These are phyloP conservation scores for Cyathus striatus DNA, from an alignment of 768 basidiomycete species.

Conservation along the genomic window DNA sequence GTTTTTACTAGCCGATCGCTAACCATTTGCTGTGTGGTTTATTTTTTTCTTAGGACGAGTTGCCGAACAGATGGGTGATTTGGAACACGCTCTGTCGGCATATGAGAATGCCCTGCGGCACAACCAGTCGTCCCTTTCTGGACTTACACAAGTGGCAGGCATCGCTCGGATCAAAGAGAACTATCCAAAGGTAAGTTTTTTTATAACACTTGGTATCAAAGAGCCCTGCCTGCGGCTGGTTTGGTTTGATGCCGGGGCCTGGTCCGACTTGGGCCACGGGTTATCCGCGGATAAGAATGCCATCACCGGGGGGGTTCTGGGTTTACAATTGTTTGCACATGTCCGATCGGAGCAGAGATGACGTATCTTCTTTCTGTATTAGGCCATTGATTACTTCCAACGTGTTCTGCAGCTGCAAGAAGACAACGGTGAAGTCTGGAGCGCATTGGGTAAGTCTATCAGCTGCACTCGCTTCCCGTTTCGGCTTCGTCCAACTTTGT, in stretches of 20 bases:
- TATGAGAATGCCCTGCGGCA: slow-evolving; percentile 96
- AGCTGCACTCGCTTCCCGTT: slow-evolving; percentile 11
- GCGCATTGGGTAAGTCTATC: slow-evolving; percentile 69
- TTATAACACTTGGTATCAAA: slow-evolving; percentile 14
- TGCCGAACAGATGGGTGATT: slow-evolving; percentile 92
- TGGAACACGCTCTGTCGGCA: slow-evolving; percentile 86
- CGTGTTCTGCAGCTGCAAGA: slow-evolving; percentile 85
- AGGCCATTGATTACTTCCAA: slow-evolving; percentile 97
- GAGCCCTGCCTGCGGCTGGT: slow-evolving; percentile 9
- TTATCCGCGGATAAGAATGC: slow-evolving; percentile 33
- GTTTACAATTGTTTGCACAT: slow-evolving; percentile 24
- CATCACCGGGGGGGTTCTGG: slow-evolving; percentile 15
- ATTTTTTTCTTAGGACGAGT: slow-evolving; percentile 68
- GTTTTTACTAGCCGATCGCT: too few species aligned
- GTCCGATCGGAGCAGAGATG: slow-evolving; percentile 31
- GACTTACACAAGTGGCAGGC: slow-evolving; percentile 90
- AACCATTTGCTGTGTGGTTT: too few species aligned
- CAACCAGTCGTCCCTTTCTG: slow-evolving; percentile 86
- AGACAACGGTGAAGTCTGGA: slow-evolving; percentile 99
- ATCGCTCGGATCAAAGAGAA: slow-evolving; percentile 98
- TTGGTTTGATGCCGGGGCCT: slow-evolving; percentile 16
- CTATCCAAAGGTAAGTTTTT: slow-evolving; percentile 78
- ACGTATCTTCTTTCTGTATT: slow-evolving; percentile 30
- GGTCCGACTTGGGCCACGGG: slow-evolving; percentile 15
- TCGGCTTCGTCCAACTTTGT: slow-evolving; percentile 13